Percentiles rank a stretch among this genome's conserved stretches.
phyloP scores from a whole-genome alignment of 257 asterid species.

The Solanum pimpinellifolium region DNA sequence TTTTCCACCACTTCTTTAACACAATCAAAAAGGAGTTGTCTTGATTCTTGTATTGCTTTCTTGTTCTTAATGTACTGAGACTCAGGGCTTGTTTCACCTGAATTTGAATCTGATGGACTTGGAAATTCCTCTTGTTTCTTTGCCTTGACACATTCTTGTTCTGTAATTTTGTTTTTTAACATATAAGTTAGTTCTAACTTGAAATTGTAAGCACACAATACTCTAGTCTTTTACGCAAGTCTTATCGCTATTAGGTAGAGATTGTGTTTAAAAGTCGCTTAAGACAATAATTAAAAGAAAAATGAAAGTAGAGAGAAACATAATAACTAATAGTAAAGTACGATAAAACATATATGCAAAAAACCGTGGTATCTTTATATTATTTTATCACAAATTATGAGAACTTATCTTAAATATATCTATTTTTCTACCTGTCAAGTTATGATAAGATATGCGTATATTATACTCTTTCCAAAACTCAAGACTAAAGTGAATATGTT shows the following conservation, averaged over 20 bases:
- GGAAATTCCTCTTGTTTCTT: conserved; percentile 14
- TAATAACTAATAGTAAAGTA: background rate
- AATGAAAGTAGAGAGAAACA: background rate
- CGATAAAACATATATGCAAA: too few species aligned
- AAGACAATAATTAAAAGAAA: background rate
- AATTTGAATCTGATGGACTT: conserved; percentile 2
- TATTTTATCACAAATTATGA: background rate
- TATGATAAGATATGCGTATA: background rate
- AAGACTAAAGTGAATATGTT: too few species aligned
- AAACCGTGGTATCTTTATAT: background rate
- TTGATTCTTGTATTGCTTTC: conserved; percentile 35
- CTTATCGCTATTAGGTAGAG: too few species aligned
- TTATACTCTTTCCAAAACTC: too few species aligned
- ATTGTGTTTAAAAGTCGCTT: too few species aligned
- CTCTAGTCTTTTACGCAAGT: too few species aligned
- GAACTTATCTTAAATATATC: background rate
- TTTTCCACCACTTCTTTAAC: conserved; percentile 47
- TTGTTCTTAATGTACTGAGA: conserved; percentile 42
- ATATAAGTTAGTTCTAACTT: background rate
- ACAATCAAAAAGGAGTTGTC: conserved; percentile 52
- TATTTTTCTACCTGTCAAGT: background rate
- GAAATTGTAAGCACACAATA: background rate
- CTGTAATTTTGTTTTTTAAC: background rate
- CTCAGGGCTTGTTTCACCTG: background rate
- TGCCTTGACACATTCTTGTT: conserved; percentile 6